Evolutionary conservation across 768 basidiomycete species (phyloP).

Genomic region (Serendipita vermifera): DNA sequence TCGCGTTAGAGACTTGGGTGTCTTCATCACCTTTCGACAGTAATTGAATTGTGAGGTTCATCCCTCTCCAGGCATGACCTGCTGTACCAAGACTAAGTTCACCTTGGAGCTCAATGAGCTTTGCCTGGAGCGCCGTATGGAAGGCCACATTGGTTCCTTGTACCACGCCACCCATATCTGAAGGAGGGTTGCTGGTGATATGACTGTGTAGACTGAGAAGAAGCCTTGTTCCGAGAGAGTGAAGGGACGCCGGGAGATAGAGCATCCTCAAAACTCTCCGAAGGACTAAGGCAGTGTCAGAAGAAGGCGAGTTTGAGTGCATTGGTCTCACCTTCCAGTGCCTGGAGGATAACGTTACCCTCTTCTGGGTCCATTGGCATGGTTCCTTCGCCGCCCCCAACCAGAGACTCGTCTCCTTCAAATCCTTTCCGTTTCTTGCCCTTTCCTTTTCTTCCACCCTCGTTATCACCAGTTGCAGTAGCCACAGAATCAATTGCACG

Average conservation of each 20-base stretch:
- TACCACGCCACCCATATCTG: too few relatives aligned
- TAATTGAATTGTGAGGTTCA: neutral
- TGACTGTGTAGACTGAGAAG: slow-evolving; percentile 33
- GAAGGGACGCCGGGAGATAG: slow-evolving; percentile 38
- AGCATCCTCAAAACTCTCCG: slow-evolving; percentile 36
- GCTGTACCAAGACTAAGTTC: neutral
- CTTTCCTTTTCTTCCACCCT: slow-evolving; percentile 27
- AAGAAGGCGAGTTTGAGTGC: too few relatives aligned
- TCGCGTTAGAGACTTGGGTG: neutral
- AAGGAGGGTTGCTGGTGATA: neutral
- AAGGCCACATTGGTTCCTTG: neutral
- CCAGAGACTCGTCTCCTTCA: slow-evolving; percentile 65
- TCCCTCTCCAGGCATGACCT: neutral
- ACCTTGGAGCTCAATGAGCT: neutral
- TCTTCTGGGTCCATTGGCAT: slow-evolving; percentile 40
- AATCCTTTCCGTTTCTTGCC: slow-evolving; percentile 58
- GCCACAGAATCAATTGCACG: slow-evolving; percentile 22
- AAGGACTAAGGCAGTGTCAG: slow-evolving; percentile 32
- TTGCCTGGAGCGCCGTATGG: neutral
- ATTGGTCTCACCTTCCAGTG: slow-evolving; percentile 48
- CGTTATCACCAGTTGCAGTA: slow-evolving; percentile 45
- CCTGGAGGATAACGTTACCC: slow-evolving; percentile 36
- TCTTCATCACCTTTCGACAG: neutral
- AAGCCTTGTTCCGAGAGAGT: slow-evolving; percentile 46
- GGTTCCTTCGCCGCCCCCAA: slow-evolving; percentile 28